Evolutionary conservation across 2,329 filamentous ascomycete genomes (phyloP).

Genomic region (Epichloe aotearoae): DNA sequence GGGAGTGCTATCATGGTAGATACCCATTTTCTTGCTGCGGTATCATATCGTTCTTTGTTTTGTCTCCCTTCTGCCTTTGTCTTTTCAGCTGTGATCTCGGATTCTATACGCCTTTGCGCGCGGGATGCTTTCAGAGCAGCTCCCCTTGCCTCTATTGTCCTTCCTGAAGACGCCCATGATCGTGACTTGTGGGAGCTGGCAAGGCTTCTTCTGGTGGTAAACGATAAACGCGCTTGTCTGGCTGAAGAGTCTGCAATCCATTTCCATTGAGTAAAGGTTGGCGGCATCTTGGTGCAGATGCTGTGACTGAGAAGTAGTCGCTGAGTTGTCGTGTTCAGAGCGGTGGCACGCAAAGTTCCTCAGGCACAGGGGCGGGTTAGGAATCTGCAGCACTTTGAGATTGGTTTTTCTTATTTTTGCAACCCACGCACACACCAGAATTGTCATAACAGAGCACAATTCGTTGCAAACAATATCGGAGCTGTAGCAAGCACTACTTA

Average conservation of each 20-base stretch:
- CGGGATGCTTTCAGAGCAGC: constrained; percentile 12
- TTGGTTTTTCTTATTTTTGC: too few relatives aligned
- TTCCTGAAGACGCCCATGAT: neutral
- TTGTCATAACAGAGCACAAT: too few relatives aligned
- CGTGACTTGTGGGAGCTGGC: neutral
- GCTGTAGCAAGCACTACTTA: too few relatives aligned
- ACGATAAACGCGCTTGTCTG: neutral
- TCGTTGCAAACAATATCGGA: too few relatives aligned
- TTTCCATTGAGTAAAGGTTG: too few relatives aligned
- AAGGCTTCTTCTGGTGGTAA: neutral
- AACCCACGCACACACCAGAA: too few relatives aligned
- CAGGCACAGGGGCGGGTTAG: too few relatives aligned
- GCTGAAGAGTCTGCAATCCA: neutral
- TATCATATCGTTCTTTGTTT: constrained; percentile 30
- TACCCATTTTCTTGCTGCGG: constrained; percentile 31
- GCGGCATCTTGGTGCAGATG: too few relatives aligned
- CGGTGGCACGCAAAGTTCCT: too few relatives aligned
- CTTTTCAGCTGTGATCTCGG: constrained; percentile 10
- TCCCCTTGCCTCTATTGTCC: constrained; percentile 11
- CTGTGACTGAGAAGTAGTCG: too few relatives aligned
- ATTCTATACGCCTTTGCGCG: constrained; percentile 7
- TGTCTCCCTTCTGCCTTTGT: constrained; percentile 15
- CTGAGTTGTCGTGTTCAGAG: too few relatives aligned
- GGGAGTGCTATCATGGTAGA: constrained; percentile 38
- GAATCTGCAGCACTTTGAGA: too few relatives aligned